Conservation (phyloP, 78 protist species). For the Dictyostelium purpureum region DNA sequence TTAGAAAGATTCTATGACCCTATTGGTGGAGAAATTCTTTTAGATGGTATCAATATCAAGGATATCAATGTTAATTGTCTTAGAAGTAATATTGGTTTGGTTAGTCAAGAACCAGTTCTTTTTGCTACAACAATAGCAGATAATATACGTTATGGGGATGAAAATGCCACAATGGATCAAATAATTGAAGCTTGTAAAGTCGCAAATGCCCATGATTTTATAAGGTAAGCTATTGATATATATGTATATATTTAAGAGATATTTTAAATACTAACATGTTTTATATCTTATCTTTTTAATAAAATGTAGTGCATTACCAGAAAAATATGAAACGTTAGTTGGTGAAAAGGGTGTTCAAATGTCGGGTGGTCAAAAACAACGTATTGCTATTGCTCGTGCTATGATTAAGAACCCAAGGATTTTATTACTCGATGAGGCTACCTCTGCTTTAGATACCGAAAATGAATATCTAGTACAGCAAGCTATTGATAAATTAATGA, state of each 20-base stretch:
- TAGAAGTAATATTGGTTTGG: slow-evolving; percentile 80
- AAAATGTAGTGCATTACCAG: slow-evolving; percentile 81
- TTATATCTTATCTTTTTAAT: no score
- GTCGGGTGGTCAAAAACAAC: slow-evolving; percentile 92
- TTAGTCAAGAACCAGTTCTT: slow-evolving; percentile 92
- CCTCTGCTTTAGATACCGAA: slow-evolving; percentile 95
- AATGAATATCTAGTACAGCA: slow-evolving; percentile 90
- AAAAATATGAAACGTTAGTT: slow-evolving; percentile 92
- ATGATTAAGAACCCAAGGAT: slow-evolving; percentile 92
- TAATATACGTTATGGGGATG: slow-evolving; percentile 90
- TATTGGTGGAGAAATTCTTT: slow-evolving; percentile 1
- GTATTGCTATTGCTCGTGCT: slow-evolving; percentile 97
- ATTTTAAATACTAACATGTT: no score
- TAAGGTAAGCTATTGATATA: no score
- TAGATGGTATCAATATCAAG: slow-evolving; percentile 65
- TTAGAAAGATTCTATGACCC: slow-evolving; percentile 71
- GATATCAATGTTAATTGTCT: slow-evolving; percentile 46
- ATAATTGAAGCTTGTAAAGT: slow-evolving; percentile 85
- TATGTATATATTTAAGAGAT: no score
- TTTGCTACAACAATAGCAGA: slow-evolving; percentile 89
- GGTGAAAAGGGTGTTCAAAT: slow-evolving; percentile 95
- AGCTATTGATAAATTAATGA: slow-evolving; percentile 80
- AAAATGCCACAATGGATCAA: slow-evolving; percentile 73
- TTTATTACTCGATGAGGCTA: slow-evolving; percentile 98
- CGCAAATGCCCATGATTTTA: slow-evolving; percentile 95